Conservation (phyloP, 306 rosid genomes). For the Lotus japonicus region DNA sequence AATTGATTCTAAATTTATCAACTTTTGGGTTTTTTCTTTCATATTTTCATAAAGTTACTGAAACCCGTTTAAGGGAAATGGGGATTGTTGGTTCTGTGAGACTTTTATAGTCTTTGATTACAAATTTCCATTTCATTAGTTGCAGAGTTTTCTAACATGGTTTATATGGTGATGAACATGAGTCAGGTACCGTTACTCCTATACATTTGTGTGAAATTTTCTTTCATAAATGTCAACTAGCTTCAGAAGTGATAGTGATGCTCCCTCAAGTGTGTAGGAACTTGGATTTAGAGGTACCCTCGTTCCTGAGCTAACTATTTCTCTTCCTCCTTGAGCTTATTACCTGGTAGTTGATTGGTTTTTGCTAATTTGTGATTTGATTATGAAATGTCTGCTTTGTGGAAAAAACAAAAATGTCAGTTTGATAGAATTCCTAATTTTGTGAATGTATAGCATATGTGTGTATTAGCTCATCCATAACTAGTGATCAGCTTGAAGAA, state of each 20-base stretch:
- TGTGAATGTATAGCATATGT: constrained; percentile 1
- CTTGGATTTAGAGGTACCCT: constrained; percentile 61
- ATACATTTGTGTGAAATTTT: constrained; percentile 7
- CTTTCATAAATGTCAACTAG: constrained; percentile 45
- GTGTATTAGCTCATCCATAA: neutral
- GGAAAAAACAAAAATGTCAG: neutral
- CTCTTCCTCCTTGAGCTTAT: neutral
- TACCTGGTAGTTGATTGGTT: neutral
- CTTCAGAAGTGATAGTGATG: constrained; percentile 19
- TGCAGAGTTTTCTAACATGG: neutral
- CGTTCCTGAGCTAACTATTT: no score
- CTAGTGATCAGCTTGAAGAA: neutral
- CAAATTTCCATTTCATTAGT: constrained; percentile 1
- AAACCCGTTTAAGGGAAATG: no score
- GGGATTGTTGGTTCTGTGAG: neutral
- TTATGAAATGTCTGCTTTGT: neutral
- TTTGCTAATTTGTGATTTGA: neutral
- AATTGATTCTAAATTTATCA: no score
- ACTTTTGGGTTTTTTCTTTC: no score
- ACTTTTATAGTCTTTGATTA: neutral
- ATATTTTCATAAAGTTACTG: no score
- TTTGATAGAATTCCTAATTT: neutral
- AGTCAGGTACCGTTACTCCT: neutral
- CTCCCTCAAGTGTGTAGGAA: constrained; percentile 36
- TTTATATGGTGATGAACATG: neutral